These are phyloP conservation scores for Linum lewisii DNA, from an alignment of 345 rosid species.

Conservation along the genomic window DNA sequence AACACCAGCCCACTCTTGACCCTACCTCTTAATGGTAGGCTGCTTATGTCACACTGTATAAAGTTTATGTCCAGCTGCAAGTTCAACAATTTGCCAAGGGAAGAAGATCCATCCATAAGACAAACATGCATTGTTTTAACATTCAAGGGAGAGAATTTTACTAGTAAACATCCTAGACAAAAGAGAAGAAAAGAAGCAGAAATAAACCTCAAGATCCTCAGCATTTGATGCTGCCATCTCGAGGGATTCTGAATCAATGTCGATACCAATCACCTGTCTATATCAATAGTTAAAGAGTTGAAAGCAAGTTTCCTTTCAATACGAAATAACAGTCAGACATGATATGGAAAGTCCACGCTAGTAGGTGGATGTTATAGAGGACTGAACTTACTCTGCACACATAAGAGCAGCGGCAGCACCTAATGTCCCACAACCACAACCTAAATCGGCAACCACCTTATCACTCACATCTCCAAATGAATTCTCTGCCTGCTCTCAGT, in stretches of 20 bases:
- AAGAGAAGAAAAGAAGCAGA: slow-evolving; percentile 1
- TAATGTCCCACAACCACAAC: slow-evolving; percentile 91
- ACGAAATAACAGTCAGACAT: not conserved
- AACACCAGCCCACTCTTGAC: not conserved
- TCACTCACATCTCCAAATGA: slow-evolving; percentile 67
- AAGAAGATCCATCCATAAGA: slow-evolving; percentile 14
- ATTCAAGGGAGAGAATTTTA: not conserved
- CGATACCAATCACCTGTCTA: slow-evolving; percentile 73
- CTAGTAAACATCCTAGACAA: not conserved
- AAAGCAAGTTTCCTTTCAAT: too few species aligned
- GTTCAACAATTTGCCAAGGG: slow-evolving; percentile 3
- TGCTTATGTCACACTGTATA: slow-evolving; percentile 57
- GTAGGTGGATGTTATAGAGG: too few species aligned
- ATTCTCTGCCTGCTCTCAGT: slow-evolving; percentile 58
- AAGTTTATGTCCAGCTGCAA: slow-evolving; percentile 74
- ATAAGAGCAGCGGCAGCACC: slow-evolving; percentile 80
- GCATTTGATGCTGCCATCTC: slow-evolving; percentile 67
- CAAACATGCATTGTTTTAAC: not conserved
- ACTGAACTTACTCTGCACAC: slow-evolving; percentile 67
- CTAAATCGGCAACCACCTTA: slow-evolving; percentile 88
- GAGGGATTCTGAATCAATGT: slow-evolving; percentile 68
- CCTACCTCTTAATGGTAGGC: slow-evolving; percentile 61
- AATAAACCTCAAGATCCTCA: slow-evolving; percentile 69
- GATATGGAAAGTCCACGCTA: not conserved
- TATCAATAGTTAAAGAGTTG: not conserved